Conservation (phyloP, 371 early-diverging fungal genomes). For the Rhizopus sp. region DNA sequence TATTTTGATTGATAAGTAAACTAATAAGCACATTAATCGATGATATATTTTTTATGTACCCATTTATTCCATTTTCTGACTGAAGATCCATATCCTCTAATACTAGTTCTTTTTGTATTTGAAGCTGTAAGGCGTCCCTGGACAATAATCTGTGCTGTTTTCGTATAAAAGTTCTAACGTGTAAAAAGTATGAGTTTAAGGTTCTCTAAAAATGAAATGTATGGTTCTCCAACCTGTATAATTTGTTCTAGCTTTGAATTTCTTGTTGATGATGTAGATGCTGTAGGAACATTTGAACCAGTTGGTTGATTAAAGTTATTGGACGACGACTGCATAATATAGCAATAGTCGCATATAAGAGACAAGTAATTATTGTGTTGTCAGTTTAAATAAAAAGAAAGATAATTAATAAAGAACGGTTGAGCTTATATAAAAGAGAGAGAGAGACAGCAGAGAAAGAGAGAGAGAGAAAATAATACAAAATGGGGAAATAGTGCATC, state of each 20-base stretch:
- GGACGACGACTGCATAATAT: constrained; percentile 16
- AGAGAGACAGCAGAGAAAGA: too few relatives aligned
- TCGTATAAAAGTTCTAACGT: constrained; percentile 63
- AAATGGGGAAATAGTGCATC: too few relatives aligned
- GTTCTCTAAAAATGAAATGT: neutral
- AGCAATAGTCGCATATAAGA: constrained; percentile 5
- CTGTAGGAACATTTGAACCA: constrained; percentile 15
- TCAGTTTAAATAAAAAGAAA: neutral
- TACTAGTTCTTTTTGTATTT: constrained; percentile 48
- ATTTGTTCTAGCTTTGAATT: constrained; percentile 42
- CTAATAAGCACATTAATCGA: neutral
- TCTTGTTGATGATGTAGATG: constrained; percentile 26
- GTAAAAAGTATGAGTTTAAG: neutral
- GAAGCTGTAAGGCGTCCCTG: constrained; percentile 64
- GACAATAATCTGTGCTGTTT: constrained; percentile 63
- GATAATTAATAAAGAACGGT: neutral
- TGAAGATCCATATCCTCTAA: constrained; percentile 14
- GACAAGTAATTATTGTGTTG: neutral
- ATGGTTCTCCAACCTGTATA: constrained; percentile 30
- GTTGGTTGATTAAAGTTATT: constrained; percentile 4
- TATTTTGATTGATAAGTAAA: neutral
- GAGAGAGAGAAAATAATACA: too few relatives aligned
- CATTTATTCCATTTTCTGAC: constrained; percentile 29
- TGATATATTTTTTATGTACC: constrained; percentile 14
- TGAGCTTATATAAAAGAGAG: too few relatives aligned